Evolutionary conservation across 495 filamentous ascomycete genomes (phyloP).

Genomic region (Penicillium salamii): DNA sequence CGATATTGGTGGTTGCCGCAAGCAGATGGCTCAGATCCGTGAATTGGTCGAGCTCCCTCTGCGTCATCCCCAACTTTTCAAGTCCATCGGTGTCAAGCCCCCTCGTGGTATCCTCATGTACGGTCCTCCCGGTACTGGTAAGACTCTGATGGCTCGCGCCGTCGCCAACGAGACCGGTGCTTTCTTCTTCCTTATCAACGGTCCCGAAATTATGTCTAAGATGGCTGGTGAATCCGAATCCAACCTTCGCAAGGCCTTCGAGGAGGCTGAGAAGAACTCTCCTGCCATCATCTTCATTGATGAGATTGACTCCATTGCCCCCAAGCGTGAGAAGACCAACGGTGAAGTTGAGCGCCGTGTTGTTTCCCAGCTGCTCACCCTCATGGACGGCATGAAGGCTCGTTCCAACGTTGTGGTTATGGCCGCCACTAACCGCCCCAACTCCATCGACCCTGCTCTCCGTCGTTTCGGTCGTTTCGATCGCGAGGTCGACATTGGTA

Average conservation of each 20-base stretch:
- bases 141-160: slow-evolving; percentile 97
- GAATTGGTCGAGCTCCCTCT: slow-evolving; percentile 97
- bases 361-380: slow-evolving; percentile 92
- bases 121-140: slow-evolving; percentile 97
- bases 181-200: slow-evolving; percentile 99
- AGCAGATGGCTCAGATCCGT: slow-evolving; percentile 99
- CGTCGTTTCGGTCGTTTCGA: slow-evolving; percentile 96
- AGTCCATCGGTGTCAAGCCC: slow-evolving; percentile 99
- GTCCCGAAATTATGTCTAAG: slow-evolving; percentile 99
- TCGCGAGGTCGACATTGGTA: slow-evolving; percentile 96
- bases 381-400: slow-evolving; percentile 99
- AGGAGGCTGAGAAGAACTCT: slow-evolving; percentile 99
- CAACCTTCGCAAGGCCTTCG: slow-evolving; percentile 94
- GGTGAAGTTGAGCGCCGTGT: slow-evolving; percentile 98
- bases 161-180: slow-evolving; percentile 98
- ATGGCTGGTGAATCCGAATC: slow-evolving; percentile 99
- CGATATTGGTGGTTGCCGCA: slow-evolving; percentile 98
- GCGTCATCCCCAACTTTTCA: slow-evolving; percentile 97
- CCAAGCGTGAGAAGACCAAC: slow-evolving; percentile 99
- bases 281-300: slow-evolving; percentile 99
- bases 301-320: slow-evolving; percentile 97
- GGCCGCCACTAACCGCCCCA: slow-evolving; percentile 96
- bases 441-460: slow-evolving; percentile 93
- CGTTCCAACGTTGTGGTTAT: slow-evolving; percentile 98
- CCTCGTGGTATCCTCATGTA: slow-evolving; percentile 97